Evolutionary conservation across 176 grass and related monocot genomes (phyloP).

Genomic region (Neostapfia colusana): DNA sequence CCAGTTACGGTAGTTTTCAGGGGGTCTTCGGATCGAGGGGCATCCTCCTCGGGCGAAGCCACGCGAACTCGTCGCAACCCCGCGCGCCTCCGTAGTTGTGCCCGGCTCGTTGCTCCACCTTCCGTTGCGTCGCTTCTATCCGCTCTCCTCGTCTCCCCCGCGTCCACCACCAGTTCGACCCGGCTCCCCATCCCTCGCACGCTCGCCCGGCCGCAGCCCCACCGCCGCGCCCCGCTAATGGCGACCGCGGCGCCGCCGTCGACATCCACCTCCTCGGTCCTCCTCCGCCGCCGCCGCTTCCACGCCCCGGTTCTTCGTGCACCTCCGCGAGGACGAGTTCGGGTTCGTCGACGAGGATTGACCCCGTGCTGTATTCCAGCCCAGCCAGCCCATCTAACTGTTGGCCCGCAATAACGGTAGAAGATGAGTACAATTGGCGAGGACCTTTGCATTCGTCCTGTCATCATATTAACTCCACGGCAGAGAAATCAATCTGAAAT

Average conservation of each 20-base stretch:
- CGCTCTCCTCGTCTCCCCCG: conserved; percentile 33
- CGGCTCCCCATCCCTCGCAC: neutral
- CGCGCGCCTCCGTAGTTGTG: neutral
- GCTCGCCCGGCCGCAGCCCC: no score
- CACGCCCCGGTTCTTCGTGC: conserved; percentile 56
- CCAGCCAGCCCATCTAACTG: conserved; percentile 17
- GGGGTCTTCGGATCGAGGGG: neutral
- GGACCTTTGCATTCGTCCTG: no score
- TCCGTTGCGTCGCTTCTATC: conserved; percentile 44
- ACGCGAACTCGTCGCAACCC: neutral
- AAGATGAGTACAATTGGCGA: no score
- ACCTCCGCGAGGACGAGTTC: conserved; percentile 96
- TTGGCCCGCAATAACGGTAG: conserved; percentile 24
- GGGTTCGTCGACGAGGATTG: conserved; percentile 58
- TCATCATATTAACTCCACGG: no score
- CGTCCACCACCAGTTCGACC: conserved; percentile 51
- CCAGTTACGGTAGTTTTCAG: neutral
- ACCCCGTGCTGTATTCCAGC: neutral
- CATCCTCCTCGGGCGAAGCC: neutral
- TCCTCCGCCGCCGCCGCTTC: conserved; percentile 36
- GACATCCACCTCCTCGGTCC: conserved; percentile 50
- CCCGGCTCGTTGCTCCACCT: conserved; percentile 41
- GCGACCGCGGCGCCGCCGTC: conserved; percentile 52
- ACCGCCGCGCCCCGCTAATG: conserved; percentile 22
- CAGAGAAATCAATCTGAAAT: no score